Conservation (phyloP, 2,329 filamentous ascomycete species). For the Claviceps africana region DNA sequence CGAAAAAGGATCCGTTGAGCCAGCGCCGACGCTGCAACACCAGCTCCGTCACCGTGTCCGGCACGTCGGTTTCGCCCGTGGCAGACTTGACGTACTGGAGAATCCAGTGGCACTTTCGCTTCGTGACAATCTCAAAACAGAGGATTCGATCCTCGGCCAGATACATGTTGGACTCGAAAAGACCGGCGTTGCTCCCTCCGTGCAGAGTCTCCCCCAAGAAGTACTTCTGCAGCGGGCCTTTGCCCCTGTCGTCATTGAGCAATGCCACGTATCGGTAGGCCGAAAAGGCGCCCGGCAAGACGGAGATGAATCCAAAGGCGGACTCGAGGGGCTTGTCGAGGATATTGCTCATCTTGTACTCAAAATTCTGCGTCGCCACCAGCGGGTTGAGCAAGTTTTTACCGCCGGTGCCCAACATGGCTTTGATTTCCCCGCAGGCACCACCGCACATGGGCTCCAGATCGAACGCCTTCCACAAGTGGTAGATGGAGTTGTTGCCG, state of each 20-base stretch:
- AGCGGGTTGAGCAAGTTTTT: constrained; percentile 86
- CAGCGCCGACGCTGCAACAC: constrained; percentile 92
- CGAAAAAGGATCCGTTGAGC: constrained; percentile 97
- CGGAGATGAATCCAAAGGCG: constrained; percentile 93
- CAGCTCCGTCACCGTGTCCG: constrained; percentile 84
- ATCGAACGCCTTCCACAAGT: constrained; percentile 97
- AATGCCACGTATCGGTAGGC: constrained; percentile 89
- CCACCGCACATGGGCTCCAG: constrained; percentile 95
- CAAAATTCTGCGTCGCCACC: constrained; percentile 93
- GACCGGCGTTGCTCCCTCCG: constrained; percentile 76
- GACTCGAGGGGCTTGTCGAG: constrained; percentile 95
- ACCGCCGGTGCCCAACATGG: constrained; percentile 75
- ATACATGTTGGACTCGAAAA: constrained; percentile 99
- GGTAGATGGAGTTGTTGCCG: constrained; percentile 88
- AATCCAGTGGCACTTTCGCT: constrained; percentile 95
- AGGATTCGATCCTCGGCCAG: constrained; percentile 96
- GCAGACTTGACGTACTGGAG: constrained; percentile 97
- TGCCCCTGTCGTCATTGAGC: constrained; percentile 90
- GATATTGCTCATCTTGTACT: constrained; percentile 99
- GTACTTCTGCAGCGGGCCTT: constrained; percentile 90
- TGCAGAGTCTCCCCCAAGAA: constrained; percentile 96
- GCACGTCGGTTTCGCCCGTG: constrained; percentile 92
- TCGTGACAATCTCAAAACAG: constrained; percentile 95
- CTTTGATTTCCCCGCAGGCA: constrained; percentile 97
- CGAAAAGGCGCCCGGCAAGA: constrained; percentile 94